phyloP scores from a whole-genome alignment of 768 basidiomycete genomes.

The Holtermannia corniformis region DNA sequence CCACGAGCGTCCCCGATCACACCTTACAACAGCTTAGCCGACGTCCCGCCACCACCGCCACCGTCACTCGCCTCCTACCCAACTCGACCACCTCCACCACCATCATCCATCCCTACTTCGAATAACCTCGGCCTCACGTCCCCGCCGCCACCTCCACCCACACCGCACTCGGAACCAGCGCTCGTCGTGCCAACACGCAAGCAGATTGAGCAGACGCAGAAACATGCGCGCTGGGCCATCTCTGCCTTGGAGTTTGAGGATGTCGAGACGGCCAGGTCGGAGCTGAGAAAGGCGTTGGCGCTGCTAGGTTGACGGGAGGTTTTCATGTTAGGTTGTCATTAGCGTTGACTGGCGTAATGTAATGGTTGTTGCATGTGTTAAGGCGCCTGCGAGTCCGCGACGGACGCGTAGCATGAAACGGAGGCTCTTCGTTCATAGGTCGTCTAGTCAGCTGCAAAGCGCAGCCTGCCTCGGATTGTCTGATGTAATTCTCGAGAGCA shows the following conservation, averaged over 20 bases:
- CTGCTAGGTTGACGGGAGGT: conserved; percentile 37
- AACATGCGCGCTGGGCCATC: conserved; percentile 84
- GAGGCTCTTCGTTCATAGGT: too few relatives aligned
- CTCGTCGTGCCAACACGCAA: conserved; percentile 18
- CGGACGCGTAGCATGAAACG: too few relatives aligned
- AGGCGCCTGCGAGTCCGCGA: too few relatives aligned
- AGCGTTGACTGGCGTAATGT: too few relatives aligned
- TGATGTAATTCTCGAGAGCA: too few relatives aligned
- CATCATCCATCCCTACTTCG: conserved; percentile 14
- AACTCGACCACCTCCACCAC: conserved; percentile 18
- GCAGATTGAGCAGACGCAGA: conserved; percentile 68
- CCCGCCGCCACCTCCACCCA: conserved; percentile 18
- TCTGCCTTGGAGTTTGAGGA: conserved; percentile 96
- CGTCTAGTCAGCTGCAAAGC: too few relatives aligned
- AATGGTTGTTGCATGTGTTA: too few relatives aligned
- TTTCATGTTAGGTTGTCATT: too few relatives aligned
- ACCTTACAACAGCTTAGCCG: conserved; percentile 2
- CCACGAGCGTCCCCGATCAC: conserved; percentile 3
- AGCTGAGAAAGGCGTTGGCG: conserved; percentile 64
- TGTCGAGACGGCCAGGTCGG: conserved; percentile 69
- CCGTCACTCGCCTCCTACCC: conserved; percentile 23
- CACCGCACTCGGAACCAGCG: neutral
- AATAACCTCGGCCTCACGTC: conserved; percentile 19
- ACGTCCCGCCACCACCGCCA: conserved; percentile 22
- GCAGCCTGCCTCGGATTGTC: too few relatives aligned